Evolutionary conservation across 2,329 filamentous ascomycete species (phyloP).

Genomic region (Pseudogymnoascus sp.): DNA sequence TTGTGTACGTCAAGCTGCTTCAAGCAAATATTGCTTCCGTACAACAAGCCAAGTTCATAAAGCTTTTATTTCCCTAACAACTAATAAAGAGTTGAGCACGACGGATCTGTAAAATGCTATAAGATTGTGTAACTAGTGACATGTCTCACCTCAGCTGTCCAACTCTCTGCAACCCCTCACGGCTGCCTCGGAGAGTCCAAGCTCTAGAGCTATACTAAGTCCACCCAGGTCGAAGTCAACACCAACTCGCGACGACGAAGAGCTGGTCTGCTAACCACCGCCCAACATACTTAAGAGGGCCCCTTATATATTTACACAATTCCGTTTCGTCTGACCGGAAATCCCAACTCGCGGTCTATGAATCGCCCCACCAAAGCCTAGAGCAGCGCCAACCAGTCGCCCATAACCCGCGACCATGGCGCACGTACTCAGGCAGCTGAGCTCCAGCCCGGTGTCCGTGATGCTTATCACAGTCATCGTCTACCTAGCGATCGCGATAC

Average conservation of each 20-base stretch:
- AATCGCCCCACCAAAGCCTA: not conserved
- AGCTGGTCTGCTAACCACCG: not conserved
- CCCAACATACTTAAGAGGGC: not conserved
- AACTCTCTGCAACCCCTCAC: not conserved
- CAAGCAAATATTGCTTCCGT: not conserved
- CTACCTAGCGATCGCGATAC: constrained; percentile 71
- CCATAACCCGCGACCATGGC: not conserved
- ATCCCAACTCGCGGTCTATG: not conserved
- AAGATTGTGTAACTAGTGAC: not conserved
- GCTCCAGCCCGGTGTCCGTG: constrained; percentile 75
- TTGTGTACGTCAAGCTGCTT: not conserved
- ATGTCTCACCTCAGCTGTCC: constrained; percentile 3
- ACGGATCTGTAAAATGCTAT: not conserved
- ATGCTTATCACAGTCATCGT: constrained; percentile 69
- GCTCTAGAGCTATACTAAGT: not conserved
- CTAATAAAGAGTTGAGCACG: not conserved
- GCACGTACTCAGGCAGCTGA: constrained; percentile 25
- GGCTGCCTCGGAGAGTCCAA: not conserved
- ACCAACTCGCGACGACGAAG: not conserved
- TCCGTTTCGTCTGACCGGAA: not conserved
- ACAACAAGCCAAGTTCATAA: not conserved
- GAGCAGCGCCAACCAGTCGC: not conserved
- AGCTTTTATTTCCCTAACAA: not conserved
- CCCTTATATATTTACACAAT: not conserved
- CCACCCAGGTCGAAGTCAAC: not conserved